Evolutionary conservation across 805 yeast genomes (phyloP), one percentile per base, ranked within the genome.

Genomic region (Babjeviella inositovora): DNA sequence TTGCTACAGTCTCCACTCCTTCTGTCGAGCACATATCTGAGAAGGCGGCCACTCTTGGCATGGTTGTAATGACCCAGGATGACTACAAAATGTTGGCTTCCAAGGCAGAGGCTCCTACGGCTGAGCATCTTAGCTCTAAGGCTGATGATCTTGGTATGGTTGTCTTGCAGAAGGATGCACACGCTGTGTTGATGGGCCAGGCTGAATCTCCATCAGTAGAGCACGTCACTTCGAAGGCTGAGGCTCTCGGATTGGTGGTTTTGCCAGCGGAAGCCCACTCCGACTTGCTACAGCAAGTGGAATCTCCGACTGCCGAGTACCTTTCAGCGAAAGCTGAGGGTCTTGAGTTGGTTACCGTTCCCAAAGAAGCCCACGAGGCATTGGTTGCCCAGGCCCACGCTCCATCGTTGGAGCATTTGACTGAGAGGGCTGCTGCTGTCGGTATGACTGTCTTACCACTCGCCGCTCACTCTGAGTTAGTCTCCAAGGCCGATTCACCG

Each of bases 1-100:
- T 34, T 12, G 17, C 28, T 5, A 24, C 25, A 17, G 33, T 36
- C 11, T 27, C 31, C 19, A 30, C 29, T 21, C 38, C 39, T 4
- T 27, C 33, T 16, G 21, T 33, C 9, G 30, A 25, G 3, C 39
- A 39, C 25, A 28, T 52, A 12, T 32, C 29, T n/a, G 39, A 33
- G 11, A 40, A 34, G 18, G 43, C 50, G 5, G 25, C 31, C 6
- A 14, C 15, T 12, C 9, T 16, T 23, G 13, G 25, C 28, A 23
- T 6, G 8, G 9, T 8, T 6, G 18, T 19, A 21, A 11, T 20
- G 11, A 11, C 23, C 6, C 17, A 12, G 8, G 23, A 11, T 17
- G 23, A 20, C 16, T 20, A 11, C 8, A 17, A 20, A n/a, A 11
- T 12, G 19, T 20, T 20, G 19, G n/a, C n/a, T n/a, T n/a, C n/a